Percentiles rank a stretch among this genome's conserved stretches.
Conservation (phyloP, 805 yeast genomes). For the Monosporozyma servazzii region DNA sequence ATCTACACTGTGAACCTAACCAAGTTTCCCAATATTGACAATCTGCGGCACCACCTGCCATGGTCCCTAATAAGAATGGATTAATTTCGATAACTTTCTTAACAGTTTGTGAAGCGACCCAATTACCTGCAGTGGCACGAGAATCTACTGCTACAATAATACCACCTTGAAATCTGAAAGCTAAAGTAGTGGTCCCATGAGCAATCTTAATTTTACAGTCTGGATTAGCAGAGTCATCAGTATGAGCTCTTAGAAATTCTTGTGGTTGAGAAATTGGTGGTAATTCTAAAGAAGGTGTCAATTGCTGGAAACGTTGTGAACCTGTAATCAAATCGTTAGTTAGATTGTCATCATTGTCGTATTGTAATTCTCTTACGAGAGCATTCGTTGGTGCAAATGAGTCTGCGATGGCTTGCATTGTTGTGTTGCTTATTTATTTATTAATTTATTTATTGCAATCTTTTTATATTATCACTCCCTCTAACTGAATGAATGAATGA, state of each 20-base stretch:
- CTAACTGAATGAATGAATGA: too few relatives aligned
- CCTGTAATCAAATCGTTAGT: constrained; percentile 31
- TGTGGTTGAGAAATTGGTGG: constrained; percentile 87
- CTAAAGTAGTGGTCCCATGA: constrained; percentile 97
- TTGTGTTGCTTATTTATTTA: neutral
- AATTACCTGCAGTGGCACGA: constrained; percentile 94
- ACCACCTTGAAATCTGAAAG: constrained; percentile 93
- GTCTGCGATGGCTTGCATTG: constrained; percentile 30
- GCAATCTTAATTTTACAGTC: constrained; percentile 94
- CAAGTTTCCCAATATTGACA: constrained; percentile 99
- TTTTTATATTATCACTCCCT: neutral
- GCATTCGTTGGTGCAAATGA: constrained; percentile 16
- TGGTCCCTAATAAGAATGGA: constrained; percentile 88
- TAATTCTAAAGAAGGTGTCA: constrained; percentile 53
- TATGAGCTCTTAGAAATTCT: constrained; percentile 92
- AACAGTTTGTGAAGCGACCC: constrained; percentile 97
- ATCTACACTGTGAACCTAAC: constrained; percentile 93
- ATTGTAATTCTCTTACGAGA: constrained; percentile 21
- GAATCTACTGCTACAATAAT: constrained; percentile 95
- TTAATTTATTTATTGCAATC: neutral
- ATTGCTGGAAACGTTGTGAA: constrained; percentile 20
- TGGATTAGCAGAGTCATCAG: constrained; percentile 87
- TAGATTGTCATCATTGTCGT: constrained; percentile 27
- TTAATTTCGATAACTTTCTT: constrained; percentile 95
- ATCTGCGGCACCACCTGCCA: constrained; percentile 99